Evolutionary conservation across 2,329 filamentous ascomycete species (phyloP), one percentile per base, ranked within the genome.

Genomic region (Talaromyces sp.): DNA sequence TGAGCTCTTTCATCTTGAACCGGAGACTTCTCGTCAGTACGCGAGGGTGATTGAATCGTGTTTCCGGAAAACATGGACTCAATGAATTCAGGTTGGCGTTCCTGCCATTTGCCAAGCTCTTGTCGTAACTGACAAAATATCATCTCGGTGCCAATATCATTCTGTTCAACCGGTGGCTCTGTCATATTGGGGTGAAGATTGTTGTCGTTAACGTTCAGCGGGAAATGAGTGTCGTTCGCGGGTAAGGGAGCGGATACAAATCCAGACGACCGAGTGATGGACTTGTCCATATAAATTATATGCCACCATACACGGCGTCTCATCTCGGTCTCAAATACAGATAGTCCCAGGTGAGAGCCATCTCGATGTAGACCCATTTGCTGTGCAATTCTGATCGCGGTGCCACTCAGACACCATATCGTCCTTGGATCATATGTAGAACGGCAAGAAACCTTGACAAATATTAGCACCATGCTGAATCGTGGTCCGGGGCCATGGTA

Each of bases 301-400:
- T 79, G 75, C 73, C 77, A 80, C 80, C 80, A 82, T 28, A 81
- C 60, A 22, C 80, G 74, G 37, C 80, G 75, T 36, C 80, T 76
- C 72, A 81, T 78, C 61, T 82, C 78, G 0, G 76, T 77, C 53
- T 82, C 78, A 60, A 79, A 80, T 0, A 76, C 75, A 11, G 72
- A 69, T 52, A 81, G 67, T 1, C 71, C 71, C 59, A 81, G 79
- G 31, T 72, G 69, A 9, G 72, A 75, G 5, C 79, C 80, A 64
- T 83, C 81, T 10, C 80, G 77, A 60, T 80, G 79, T 13, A 81
- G 62, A 13, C 80, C 79, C 57, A 82, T 71, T 46, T 70, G 75
- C 64, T 70, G 72, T 1, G 75, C 73, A 35, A 77, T 69, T 28
- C 75, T 73, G 41, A 78, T 65, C 28, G 76, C 69, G 17, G 77